Conservation (phyloP, 1,284 basidiomycete genomes). For the Anthracocystis setariae region DNA sequence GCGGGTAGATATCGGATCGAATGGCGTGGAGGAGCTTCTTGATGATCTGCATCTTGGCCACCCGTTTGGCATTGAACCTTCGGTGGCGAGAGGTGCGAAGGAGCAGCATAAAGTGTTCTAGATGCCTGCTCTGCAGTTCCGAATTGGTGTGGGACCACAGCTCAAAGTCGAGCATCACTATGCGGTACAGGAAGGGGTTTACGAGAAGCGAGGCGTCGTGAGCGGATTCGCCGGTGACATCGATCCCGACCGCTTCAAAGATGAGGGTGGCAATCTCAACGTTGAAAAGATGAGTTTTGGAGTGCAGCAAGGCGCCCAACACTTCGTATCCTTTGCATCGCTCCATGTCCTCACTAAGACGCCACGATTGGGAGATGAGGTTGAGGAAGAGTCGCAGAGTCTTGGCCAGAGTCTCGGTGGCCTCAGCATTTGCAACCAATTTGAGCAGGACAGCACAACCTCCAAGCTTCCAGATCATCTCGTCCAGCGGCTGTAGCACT, state of each 20-base stretch:
- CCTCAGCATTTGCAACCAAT: constrained; percentile 73
- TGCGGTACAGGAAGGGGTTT: constrained; percentile 82
- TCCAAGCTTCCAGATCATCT: constrained; percentile 82
- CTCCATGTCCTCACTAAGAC: constrained; percentile 68
- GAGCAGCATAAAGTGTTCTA: constrained; percentile 82
- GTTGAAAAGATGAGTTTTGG: constrained; percentile 80
- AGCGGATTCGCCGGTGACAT: constrained; percentile 71
- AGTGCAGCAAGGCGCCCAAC: constrained; percentile 78
- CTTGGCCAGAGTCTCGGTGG: constrained; percentile 77
- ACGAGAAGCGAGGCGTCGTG: constrained; percentile 72
- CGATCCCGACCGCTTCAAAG: constrained; percentile 84
- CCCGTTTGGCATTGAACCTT: constrained; percentile 55
- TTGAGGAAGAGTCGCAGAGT: constrained; percentile 80
- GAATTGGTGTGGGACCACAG: constrained; percentile 80
- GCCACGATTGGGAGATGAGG: constrained; percentile 83
- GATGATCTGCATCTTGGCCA: constrained; percentile 72
- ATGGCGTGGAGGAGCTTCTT: constrained; percentile 82
- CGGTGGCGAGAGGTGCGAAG: constrained; percentile 75
- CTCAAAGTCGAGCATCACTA: constrained; percentile 87
- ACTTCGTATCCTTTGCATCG: constrained; percentile 76
- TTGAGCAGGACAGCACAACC: constrained; percentile 80
- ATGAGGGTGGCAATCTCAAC: constrained; percentile 79
- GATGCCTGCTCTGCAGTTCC: constrained; percentile 79
- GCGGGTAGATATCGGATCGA: constrained; percentile 25
- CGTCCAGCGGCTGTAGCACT: constrained; percentile 76